Conservation (phyloP, 1,284 basidiomycete genomes). For the Phaffia rhodozyma region DNA sequence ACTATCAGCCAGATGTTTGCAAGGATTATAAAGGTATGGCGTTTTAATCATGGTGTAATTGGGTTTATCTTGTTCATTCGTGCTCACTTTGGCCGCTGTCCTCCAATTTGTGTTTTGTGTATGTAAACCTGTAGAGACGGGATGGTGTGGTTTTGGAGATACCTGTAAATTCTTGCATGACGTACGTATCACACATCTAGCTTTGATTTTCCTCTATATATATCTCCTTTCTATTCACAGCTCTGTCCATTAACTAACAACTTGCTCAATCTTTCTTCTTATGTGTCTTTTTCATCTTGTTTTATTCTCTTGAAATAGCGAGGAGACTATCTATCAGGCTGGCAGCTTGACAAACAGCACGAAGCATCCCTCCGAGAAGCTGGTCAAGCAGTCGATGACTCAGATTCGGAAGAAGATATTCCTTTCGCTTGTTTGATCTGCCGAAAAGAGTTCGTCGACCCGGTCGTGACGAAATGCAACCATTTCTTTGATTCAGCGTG, state of each 20-base stretch:
- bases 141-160: conserved; percentile 97
- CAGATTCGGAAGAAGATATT: conserved; percentile 69
- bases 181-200: conserved; percentile 56
- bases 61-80: neutral
- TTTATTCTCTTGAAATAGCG: conserved; percentile 22
- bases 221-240: conserved; percentile 15
- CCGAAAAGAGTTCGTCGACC: conserved; percentile 85
- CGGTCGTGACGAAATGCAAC: conserved; percentile 87
- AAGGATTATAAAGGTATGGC: conserved; percentile 92
- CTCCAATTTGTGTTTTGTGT: conserved; percentile 13
- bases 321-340: conserved; percentile 78
- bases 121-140: conserved; percentile 56
- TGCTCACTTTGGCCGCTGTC: conserved; percentile 24
- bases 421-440: conserved; percentile 97
- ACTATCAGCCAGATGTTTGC: conserved; percentile 98
- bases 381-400: conserved; percentile 40
- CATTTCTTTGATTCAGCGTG: conserved; percentile 86
- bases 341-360: conserved; percentile 70
- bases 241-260: no score
- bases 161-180: conserved; percentile 94
- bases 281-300: conserved; percentile 35
- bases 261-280: conserved; percentile 8
- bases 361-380: conserved; percentile 23
- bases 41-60: conserved; percentile 6
- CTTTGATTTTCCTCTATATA: conserved; percentile 35